phyloP scores from a whole-genome alignment of 2,329 filamentous ascomycete species.

The Aureobasidium uvarum region DNA sequence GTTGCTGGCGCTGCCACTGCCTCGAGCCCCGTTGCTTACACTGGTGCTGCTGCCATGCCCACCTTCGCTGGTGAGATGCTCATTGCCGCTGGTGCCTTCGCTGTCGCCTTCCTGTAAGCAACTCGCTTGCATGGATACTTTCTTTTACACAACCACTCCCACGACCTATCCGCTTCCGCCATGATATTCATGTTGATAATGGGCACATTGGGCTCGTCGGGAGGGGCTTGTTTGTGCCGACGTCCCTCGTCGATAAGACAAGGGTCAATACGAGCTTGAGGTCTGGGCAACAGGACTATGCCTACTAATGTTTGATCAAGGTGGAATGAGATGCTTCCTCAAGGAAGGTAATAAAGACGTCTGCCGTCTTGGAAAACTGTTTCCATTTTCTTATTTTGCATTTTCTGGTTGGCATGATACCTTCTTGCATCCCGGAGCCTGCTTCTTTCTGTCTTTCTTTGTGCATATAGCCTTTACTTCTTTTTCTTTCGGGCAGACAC shows the following conservation, averaged over 20 bases:
- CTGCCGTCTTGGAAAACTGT: slow-evolving; percentile 4
- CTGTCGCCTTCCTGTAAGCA: slow-evolving; percentile 36
- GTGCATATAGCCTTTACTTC: slow-evolving; percentile 24
- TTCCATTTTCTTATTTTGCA: slow-evolving; percentile 19
- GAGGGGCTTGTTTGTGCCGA: slow-evolving; percentile 8
- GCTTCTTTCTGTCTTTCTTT: slow-evolving; percentile 18
- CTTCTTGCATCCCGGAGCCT: slow-evolving; percentile 25
- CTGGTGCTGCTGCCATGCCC: slow-evolving; percentile 36
- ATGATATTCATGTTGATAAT: slow-evolving; percentile 28
- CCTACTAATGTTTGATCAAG: slow-evolving; percentile 24
- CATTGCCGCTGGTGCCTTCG: slow-evolving; percentile 36
- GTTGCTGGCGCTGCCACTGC: slow-evolving; percentile 27
- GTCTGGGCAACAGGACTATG: slow-evolving; percentile 20
- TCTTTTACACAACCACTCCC: slow-evolving; percentile 5
- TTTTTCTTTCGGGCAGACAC: slow-evolving; percentile 7
- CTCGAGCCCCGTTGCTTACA: slow-evolving; percentile 33
- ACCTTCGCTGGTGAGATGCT: slow-evolving; percentile 34
- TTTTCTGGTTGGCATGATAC: slow-evolving; percentile 21
- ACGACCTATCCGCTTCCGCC: slow-evolving; percentile 10
- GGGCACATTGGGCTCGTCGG: slow-evolving; percentile 10
- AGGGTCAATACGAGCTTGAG: slow-evolving; percentile 4
- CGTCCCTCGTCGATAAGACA: slow-evolving; percentile 5
- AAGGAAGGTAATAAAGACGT: slow-evolving; percentile 24
- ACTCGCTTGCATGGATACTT: slow-evolving; percentile 13
- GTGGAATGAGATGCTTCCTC: background rate